phyloP scores from a whole-genome alignment of 78 protist species.

The Chrysochromulina tobinii region DNA sequence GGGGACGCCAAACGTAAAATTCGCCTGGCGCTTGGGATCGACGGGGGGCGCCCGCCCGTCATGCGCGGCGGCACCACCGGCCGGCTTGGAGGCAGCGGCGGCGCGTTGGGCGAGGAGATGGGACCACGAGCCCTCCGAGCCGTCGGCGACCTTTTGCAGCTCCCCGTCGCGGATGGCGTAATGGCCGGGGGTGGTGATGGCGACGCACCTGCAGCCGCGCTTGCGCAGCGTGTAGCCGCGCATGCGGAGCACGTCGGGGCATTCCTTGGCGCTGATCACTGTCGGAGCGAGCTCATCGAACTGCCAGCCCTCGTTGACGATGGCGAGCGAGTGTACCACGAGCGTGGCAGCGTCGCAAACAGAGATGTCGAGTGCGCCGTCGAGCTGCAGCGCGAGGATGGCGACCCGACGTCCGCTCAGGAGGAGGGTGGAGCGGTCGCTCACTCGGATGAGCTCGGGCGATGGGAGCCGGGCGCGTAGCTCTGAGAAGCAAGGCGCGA shows the following conservation, averaged over 20 bases:
- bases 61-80: too few species aligned
- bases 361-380: slow-evolving; percentile 36
- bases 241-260: background rate
- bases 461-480: background rate
- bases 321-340: background rate
- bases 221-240: background rate
- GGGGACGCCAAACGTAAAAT: background rate
- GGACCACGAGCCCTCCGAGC: too few species aligned
- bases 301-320: background rate
- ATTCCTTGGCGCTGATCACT: background rate
- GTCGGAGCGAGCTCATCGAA: background rate
- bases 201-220: background rate
- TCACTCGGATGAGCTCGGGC: background rate
- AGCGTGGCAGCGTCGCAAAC: background rate
- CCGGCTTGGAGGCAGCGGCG: too few species aligned
- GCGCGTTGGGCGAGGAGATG: too few species aligned
- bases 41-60: too few species aligned
- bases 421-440: background rate
- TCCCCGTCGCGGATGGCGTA: too few species aligned
- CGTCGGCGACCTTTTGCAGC: too few species aligned
- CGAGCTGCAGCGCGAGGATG: background rate
- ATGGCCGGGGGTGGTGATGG: too few species aligned
- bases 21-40: too few species aligned
- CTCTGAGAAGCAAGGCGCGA: background rate
- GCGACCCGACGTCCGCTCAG: background rate